Base-by-base conservation (phyloP, 768 basidiomycete genomes). In the Calocybe gangraenosa region DNA sequence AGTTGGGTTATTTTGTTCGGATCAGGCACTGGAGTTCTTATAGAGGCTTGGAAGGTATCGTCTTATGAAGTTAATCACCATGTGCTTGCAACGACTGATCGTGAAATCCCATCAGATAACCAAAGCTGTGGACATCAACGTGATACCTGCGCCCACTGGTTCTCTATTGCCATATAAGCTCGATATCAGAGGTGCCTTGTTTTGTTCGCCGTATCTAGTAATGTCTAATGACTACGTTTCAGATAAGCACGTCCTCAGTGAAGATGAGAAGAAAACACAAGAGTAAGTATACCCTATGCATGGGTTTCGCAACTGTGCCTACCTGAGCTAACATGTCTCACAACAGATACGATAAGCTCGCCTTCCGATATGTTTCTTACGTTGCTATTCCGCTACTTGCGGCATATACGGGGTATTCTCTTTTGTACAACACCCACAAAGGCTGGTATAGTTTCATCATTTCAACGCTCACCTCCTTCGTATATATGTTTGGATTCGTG, bases 361-460 rank as follows among this genome's bases (percentile, higher is more conserved):
- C 95, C 3, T 97, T 96, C 84, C 84, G 83, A 62, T 92, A 93
- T 60, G 95, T 99, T 15, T 86, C 90, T 42, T 95, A 87, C 62
- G 88, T 82, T 53, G 83, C 93, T 9, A 79, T 91, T 37, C 95
- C 96, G 2, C 69, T 85, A 22, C 78, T 93, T 21, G 76, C 76
- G 25, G 83, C 66, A 18, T 93, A 92, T 61, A 81, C 86, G 14
- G 67, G 84, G 48, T 92, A 92, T 57, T 91, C 87, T 20, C 72
- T 93, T 18, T 50, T 92, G 21, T 87, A 88, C 56, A 80, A 90
- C 58, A 84, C 84, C 0, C 93, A 96, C 65, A 78, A 81, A 53
- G 87, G 92, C 44, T 98, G 94, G 95, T 98, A 98, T 65, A 92
- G 89, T 55, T 99, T 96, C 65, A 73, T 90, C 43, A 92, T 98